Evolutionary conservation across 148 eudicot species (phyloP).

Genomic region (Salicornia ramosissima): DNA sequence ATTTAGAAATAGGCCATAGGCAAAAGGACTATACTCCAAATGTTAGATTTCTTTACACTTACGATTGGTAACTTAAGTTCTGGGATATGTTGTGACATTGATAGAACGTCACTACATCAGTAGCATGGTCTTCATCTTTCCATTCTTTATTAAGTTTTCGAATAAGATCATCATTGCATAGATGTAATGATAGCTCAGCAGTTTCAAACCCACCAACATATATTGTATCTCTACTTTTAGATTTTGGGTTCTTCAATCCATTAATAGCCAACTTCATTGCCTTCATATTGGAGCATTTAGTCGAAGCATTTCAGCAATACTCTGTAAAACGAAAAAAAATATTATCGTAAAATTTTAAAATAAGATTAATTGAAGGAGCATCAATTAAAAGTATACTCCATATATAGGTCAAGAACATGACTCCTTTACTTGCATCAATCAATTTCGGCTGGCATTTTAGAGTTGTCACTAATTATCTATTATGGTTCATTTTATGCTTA

Average conservation of each 20-base stretch:
- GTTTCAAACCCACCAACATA: constrained; percentile 67
- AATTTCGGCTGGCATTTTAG: no score
- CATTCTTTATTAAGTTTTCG: constrained; percentile 81
- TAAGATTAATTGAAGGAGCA: neutral
- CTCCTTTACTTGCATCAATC: no score
- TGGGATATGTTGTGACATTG: constrained; percentile 95
- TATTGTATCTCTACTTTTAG: constrained; percentile 68
- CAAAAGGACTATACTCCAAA: neutral
- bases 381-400: neutral
- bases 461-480: no score
- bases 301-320: constrained; percentile 76
- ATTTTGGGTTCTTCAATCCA: constrained; percentile 48
- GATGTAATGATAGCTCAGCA: constrained; percentile 71
- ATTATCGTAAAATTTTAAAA: neutral
- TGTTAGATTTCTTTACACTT: constrained; percentile 26
- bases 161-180: constrained; percentile 87
- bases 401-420: no score
- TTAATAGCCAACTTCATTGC: constrained; percentile 83
- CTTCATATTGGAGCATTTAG: constrained; percentile 82
- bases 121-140: constrained; percentile 90
- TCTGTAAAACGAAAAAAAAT: constrained; percentile 35
- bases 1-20: neutral
- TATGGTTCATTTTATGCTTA: no score
- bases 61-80: constrained; percentile 78
- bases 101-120: constrained; percentile 97